Evolutionary conservation across 768 basidiomycete genomes (phyloP), one percentile per base, ranked within the genome.

Genomic region (Lactarius vividus): DNA sequence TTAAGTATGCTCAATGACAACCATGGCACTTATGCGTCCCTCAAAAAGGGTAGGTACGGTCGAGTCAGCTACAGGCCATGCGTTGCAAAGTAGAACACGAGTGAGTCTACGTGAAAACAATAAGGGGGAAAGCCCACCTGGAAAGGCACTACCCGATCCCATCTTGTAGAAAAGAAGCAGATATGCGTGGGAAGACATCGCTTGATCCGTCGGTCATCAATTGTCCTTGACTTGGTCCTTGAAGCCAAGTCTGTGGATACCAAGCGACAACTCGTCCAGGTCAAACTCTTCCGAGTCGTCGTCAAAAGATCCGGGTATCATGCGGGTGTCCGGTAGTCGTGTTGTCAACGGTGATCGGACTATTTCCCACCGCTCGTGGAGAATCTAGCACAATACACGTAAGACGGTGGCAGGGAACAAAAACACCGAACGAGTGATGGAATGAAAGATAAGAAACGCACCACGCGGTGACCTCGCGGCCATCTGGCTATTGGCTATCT

Each of bases 401-500:
- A 52, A 52, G 49, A 52, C 13, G 26, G 13, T 33, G 55, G 16
- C 20, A 11, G 4, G 28, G 29, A 56, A 56, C 29, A 57, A 35
- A 37, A 23, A 57, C 18, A 10, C 35, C 18, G 33, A 55, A 33
- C 54, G 5, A 33, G 49, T 44, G 28, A 62, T 31, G 40, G n/a
- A 10, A 55, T 42, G 53, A 29, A n/a, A 52, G 31, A 62, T 26
- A 58, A 40, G 16, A 11, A 40, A 55, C 66, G 57, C 60, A 67
- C 66, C 66, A 55, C 66, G 66, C 52, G 66, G 68, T 26, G 54
- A 55, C 31, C 58, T 63, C 20, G 66, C 66, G 56, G 67, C 63
- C 44, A 65, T 57, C 11, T 54, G 68, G 62, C 67, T 61, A 31
- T 60, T 58, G n/a, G 56, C 63, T 26, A 26, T 62, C 37, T 16